Evolutionary conservation across 768 basidiomycete genomes (phyloP).

Genomic region (Leccinum sublutescens): DNA sequence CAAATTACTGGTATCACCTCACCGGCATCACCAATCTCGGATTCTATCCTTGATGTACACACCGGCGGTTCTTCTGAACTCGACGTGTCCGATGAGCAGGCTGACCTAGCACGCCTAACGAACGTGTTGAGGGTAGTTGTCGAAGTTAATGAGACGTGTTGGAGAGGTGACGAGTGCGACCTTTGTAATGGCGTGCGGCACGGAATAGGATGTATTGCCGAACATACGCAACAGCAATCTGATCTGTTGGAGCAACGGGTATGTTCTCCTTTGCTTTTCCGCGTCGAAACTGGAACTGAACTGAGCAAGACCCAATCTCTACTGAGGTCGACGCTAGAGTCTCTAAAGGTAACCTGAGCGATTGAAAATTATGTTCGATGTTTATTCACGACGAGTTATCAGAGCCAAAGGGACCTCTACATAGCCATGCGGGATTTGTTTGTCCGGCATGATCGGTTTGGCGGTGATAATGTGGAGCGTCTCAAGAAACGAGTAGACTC

Average conservation of each 20-base stretch:
- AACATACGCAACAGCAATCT: constrained; percentile 67
- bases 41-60: constrained; percentile 13
- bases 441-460: constrained; percentile 83
- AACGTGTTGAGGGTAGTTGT: constrained; percentile 76
- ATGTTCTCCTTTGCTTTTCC: constrained; percentile 24
- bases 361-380: constrained; percentile 4
- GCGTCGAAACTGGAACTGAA: constrained; percentile 2
- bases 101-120: constrained; percentile 79
- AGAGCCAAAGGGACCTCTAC: constrained; percentile 84
- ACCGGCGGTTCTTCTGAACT: constrained; percentile 19
- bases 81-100: constrained; percentile 49
- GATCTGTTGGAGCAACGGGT: constrained; percentile 76
- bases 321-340: constrained; percentile 69
- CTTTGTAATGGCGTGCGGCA: constrained; percentile 73
- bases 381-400: constrained; percentile 14
- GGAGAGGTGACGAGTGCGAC: constrained; percentile 82
- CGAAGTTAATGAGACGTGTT: constrained; percentile 78
- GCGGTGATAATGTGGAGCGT: constrained; percentile 83
- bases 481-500: constrained; percentile 83
- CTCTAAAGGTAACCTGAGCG: constrained; percentile 57
- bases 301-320: constrained; percentile 54
- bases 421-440: constrained; percentile 85
- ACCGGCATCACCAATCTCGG: constrained; percentile 12
- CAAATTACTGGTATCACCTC: constrained; percentile 34
- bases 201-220: constrained; percentile 66